Percentiles rank a stretch among this genome's conserved stretches.
phyloP scores from a whole-genome alignment of 2,329 filamentous ascomycete genomes.

The Drechslerella dactyloides region DNA sequence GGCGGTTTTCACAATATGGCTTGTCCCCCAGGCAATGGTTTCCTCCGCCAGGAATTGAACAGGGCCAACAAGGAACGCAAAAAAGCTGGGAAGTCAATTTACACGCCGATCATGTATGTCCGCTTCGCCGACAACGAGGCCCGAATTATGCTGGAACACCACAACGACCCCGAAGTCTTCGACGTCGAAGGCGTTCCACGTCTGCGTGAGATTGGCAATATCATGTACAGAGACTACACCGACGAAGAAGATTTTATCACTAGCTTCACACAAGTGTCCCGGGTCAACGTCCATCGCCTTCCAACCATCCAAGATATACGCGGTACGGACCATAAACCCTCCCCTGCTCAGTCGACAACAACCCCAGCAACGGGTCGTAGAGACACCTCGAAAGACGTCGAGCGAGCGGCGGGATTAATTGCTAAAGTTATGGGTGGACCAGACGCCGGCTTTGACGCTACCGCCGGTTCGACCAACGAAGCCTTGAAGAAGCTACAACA shows the following conservation, averaged over 20 bases:
- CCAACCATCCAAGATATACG: slow-evolving; percentile 21
- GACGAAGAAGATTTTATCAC: slow-evolving; percentile 17
- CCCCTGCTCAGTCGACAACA: neutral
- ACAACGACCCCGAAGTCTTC: slow-evolving; percentile 24
- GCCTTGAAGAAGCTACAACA: neutral
- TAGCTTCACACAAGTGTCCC: slow-evolving; percentile 15
- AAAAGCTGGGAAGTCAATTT: neutral
- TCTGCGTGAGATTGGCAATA: slow-evolving; percentile 5
- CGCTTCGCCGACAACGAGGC: slow-evolving; percentile 27
- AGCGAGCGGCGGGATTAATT: slow-evolving; percentile 14
- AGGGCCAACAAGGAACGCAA: slow-evolving; percentile 15
- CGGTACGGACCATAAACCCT: neutral
- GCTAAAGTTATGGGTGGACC: slow-evolving; percentile 18
- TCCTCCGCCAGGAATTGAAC: slow-evolving; percentile 6
- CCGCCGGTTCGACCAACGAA: neutral
- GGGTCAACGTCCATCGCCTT: slow-evolving; percentile 17
- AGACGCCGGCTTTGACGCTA: neutral
- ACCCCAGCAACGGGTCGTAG: slow-evolving; percentile 1
- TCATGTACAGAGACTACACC: slow-evolving; percentile 12
- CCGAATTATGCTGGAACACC: slow-evolving; percentile 25
- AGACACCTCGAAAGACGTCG: neutral
- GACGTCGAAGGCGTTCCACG: slow-evolving; percentile 14
- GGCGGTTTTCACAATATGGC: slow-evolving; percentile 42
- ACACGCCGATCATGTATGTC: slow-evolving; percentile 26
- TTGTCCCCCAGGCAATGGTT: slow-evolving; percentile 3